Conservation (phyloP, 1,284 basidiomycete species). For the Heterobasidion occidentale region DNA sequence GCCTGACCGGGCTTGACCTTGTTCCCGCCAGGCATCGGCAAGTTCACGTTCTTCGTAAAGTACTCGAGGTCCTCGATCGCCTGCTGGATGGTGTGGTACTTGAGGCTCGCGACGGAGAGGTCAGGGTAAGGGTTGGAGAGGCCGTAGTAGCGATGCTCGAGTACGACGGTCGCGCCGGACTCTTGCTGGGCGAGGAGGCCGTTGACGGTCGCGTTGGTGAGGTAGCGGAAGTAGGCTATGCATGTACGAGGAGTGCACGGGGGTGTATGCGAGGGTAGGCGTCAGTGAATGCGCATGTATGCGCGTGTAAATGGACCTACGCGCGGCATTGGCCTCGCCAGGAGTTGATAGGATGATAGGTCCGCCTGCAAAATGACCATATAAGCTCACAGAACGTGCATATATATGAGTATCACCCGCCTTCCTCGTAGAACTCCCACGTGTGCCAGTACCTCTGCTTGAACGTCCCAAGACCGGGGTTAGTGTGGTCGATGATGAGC, state of each 20-base stretch:
- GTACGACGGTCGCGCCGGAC: slow-evolving; percentile 51
- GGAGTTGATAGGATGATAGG: slow-evolving; percentile 57
- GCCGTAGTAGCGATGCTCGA: slow-evolving; percentile 52
- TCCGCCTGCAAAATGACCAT: slow-evolving; percentile 36
- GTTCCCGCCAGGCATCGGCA: slow-evolving; percentile 61
- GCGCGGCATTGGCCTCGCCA: slow-evolving; percentile 36
- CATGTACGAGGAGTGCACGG: background rate
- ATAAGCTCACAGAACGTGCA: background rate
- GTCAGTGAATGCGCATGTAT: background rate
- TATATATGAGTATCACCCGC: slow-evolving; percentile 18
- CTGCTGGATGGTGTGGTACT: slow-evolving; percentile 60
- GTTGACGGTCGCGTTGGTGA: slow-evolving; percentile 58
- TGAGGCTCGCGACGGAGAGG: slow-evolving; percentile 50
- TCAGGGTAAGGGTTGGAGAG: slow-evolving; percentile 51
- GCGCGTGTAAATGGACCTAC: slow-evolving; percentile 15
- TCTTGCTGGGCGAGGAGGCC: slow-evolving; percentile 63
- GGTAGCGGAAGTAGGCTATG: slow-evolving; percentile 32
- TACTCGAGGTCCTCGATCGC: slow-evolving; percentile 65
- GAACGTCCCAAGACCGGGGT: slow-evolving; percentile 69
- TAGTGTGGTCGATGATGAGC: slow-evolving; percentile 64
- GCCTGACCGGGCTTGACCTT: slow-evolving; percentile 46
- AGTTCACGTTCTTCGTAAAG: slow-evolving; percentile 57
- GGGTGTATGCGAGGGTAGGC: background rate
- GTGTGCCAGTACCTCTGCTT: slow-evolving; percentile 66
- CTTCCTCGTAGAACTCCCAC: slow-evolving; percentile 52